Conservation (phyloP, 2,329 filamentous ascomycete species). For the Aspergillus fischeri region DNA sequence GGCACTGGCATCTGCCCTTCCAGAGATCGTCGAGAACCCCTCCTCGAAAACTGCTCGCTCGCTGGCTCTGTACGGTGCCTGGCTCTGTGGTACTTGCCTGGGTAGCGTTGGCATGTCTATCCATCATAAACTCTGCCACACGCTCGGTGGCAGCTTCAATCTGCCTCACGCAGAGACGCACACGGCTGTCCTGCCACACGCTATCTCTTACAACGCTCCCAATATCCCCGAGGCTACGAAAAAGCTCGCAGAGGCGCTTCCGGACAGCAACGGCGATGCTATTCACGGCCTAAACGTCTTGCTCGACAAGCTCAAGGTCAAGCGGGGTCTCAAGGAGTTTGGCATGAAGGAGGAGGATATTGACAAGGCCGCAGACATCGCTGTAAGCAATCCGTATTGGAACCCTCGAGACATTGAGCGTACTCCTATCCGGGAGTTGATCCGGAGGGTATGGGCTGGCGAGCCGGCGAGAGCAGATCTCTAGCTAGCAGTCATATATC, state of each 20-base stretch:
- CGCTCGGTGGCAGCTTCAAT: constrained; percentile 59
- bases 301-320: constrained; percentile 51
- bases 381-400: constrained; percentile 56
- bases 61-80: constrained; percentile 58
- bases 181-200: constrained; percentile 59
- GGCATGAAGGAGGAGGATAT: constrained; percentile 59
- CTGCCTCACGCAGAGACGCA: constrained; percentile 65
- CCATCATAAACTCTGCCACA: constrained; percentile 66
- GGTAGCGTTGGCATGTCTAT: constrained; percentile 60
- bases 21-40: constrained; percentile 47
- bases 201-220: constrained; percentile 60
- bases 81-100: constrained; percentile 60
- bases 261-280: constrained; percentile 56
- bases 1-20: constrained; percentile 52
- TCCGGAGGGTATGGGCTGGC: constrained; percentile 59
- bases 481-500: constrained; percentile 26
- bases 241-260: constrained; percentile 51
- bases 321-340: constrained; percentile 50
- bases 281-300: constrained; percentile 55
- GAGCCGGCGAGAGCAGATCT: constrained; percentile 53
- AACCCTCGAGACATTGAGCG: constrained; percentile 56
- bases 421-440: constrained; percentile 51
- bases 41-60: constrained; percentile 46
- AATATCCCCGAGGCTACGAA: constrained; percentile 51
- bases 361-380: constrained; percentile 58